Conservation (phyloP, 441 rosid genomes). For the Erodium trifolium region DNA sequence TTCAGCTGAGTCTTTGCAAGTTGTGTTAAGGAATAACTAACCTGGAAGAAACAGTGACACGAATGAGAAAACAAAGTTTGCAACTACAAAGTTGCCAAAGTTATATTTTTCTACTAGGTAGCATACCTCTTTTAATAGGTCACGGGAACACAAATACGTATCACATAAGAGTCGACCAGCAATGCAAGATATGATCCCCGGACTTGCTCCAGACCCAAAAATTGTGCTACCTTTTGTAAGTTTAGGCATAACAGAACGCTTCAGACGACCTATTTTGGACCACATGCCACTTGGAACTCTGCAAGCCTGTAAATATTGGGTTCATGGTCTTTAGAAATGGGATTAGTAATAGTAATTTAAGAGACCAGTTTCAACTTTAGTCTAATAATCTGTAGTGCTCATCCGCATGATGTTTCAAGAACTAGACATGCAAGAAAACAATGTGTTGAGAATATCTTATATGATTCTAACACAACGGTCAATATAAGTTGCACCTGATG, state of each 20-base stretch:
- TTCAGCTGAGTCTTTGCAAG: conserved; percentile 81
- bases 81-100: conserved; percentile 4
- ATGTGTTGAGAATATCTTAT: not conserved
- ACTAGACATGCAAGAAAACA: not conserved
- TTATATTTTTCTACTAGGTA: conserved; percentile 7
- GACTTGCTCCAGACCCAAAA: conserved; percentile 90
- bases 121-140: conserved; percentile 75
- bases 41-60: conserved; percentile 46
- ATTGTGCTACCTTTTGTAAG: conserved; percentile 59
- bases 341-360: not conserved
- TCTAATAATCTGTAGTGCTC: not conserved
- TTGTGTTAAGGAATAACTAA: conserved; percentile 91
- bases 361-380: conserved; percentile 5
- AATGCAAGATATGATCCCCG: conserved; percentile 87
- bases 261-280: conserved; percentile 96
- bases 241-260: conserved; percentile 89
- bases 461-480: conserved; percentile 9
- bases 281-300: conserved; percentile 51
- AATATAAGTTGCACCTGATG: not conserved
- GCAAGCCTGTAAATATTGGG: conserved; percentile 52
- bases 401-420: not conserved
- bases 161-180: conserved; percentile 93
- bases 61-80: conserved; percentile 24
- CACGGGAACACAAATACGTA: conserved; percentile 79
- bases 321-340: conserved; percentile 2